These are phyloP conservation scores for Phytophthora cryptogea DNA, from an alignment of 352 stramenopile species.

Conservation along the genomic window DNA sequence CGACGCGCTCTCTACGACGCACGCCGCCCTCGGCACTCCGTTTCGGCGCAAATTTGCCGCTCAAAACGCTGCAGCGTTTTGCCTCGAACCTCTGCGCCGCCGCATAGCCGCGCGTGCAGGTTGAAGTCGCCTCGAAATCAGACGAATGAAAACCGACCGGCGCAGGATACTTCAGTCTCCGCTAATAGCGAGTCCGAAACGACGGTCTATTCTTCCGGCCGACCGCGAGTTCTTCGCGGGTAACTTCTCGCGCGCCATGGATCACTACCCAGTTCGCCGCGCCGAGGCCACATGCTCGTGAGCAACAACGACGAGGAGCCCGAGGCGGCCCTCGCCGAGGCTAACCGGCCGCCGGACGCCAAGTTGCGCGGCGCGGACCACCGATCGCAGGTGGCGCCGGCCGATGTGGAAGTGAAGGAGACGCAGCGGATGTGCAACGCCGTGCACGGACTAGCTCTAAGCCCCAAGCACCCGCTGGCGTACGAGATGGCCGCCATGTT, in stretches of 20 bases:
- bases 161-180: conserved; percentile 13
- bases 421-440: background rate
- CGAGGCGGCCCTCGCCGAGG: conserved; percentile 21
- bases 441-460: conserved; percentile 20
- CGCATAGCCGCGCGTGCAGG: conserved; percentile 11
- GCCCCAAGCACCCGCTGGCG: conserved; percentile 19
- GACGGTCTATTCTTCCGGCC: conserved; percentile 27
- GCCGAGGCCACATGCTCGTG: conserved; percentile 29
- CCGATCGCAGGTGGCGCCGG: conserved; percentile 6
- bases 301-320: conserved; percentile 36
- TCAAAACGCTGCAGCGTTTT: conserved; percentile 15
- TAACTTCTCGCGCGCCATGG: conserved; percentile 21
- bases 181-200: conserved; percentile 18
- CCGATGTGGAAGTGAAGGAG: background rate
- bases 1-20: background rate
- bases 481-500: conserved; percentile 26
- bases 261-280: conserved; percentile 34
- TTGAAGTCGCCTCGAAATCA: conserved; percentile 20
- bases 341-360: conserved; percentile 9
- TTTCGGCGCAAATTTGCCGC: conserved; percentile 4
- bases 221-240: conserved; percentile 5
- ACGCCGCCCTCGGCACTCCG: too few relatives aligned
- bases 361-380: conserved; percentile 4
- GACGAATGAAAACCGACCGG: conserved; percentile 6
- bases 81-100: conserved; percentile 6